These are phyloP conservation scores for Phaeosphaeriaceae sp. DNA, from an alignment of 2,329 filamentous ascomycete genomes.

Conservation along the genomic window DNA sequence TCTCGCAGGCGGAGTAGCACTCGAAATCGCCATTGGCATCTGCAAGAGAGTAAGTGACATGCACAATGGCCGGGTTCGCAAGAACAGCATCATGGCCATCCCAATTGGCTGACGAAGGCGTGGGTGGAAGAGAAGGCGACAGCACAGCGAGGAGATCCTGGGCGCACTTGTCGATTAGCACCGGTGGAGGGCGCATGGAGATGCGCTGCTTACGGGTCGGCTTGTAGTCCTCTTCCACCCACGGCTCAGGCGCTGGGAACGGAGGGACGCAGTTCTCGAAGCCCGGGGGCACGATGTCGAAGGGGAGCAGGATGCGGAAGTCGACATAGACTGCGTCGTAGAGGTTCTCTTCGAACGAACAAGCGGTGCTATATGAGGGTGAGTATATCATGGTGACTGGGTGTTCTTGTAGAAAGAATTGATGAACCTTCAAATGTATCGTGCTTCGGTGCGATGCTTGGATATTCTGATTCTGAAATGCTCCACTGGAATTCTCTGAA, in stretches of 20 bases:
- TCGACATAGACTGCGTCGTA: background rate
- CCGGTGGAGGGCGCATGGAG: background rate
- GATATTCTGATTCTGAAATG: background rate
- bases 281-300: background rate
- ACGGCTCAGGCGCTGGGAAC: background rate
- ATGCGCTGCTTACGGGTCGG: background rate
- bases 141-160: too few species aligned
- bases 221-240: background rate
- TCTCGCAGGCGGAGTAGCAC: background rate
- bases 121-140: too few species aligned
- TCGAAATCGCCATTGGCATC: background rate
- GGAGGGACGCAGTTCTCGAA: background rate
- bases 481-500: background rate
- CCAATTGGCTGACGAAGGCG: too few species aligned
- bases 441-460: background rate
- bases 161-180: background rate
- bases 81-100: too few species aligned
- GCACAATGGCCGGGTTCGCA: too few species aligned
- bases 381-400: background rate
- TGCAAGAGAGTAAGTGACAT: too few species aligned
- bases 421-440: background rate
- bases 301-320: background rate
- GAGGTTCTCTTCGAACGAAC: background rate
- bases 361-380: background rate
- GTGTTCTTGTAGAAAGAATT: background rate